Base-by-base conservation (phyloP, 1,284 basidiomycete genomes). In the Ustilago shanxiensis region DNA sequence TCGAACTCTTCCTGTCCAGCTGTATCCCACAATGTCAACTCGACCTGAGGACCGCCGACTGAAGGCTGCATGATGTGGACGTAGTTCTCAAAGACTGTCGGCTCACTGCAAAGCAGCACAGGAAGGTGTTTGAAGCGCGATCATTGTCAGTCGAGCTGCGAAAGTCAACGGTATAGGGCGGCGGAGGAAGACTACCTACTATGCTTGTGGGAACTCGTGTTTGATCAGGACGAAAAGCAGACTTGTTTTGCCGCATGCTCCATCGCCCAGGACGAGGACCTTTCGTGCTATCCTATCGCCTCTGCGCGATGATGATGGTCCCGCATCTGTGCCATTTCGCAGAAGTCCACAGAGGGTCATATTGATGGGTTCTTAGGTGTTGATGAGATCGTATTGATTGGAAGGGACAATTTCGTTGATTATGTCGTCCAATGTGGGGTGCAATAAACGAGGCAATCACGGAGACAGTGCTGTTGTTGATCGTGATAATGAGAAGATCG, bases 1-100 rank as follows among this genome's bases (percentile, higher is more conserved):
- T 97, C 95, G 86, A 98, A 98, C 81, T 98, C 95, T 88, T 98
- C 95, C 87, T 97, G 95, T 26, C 94, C 95, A 41, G 95, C 95
- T 45, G 95, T 98, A 86, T 98, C 96, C 95, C 95, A 98, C 66
- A 98, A 85, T 82, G 93, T 94, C 54, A 98, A 88, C 84, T 98
- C 95, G 13, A 98, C 91, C 22, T 90, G 85, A 77, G 93, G 91
- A 35, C 93, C 93, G 66, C 24, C 20, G 1, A 95, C 93, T 26
- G 59, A 39, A 5, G 62, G 62, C 20, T 65, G 65, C 33, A 75
- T 56, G 29, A 59, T 22, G 84, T 95, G 93, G 7, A 95, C 93
- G 82, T 95, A 95, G 87, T 95, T 95, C 86, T 96, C 94, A 77
- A 87, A 86, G 0, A 87, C 83, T 16, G 86, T 86, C 11, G 85